Evolutionary conservation across 139 green algal genomes (phyloP).

Genomic region (Penium margaritaceum): DNA sequence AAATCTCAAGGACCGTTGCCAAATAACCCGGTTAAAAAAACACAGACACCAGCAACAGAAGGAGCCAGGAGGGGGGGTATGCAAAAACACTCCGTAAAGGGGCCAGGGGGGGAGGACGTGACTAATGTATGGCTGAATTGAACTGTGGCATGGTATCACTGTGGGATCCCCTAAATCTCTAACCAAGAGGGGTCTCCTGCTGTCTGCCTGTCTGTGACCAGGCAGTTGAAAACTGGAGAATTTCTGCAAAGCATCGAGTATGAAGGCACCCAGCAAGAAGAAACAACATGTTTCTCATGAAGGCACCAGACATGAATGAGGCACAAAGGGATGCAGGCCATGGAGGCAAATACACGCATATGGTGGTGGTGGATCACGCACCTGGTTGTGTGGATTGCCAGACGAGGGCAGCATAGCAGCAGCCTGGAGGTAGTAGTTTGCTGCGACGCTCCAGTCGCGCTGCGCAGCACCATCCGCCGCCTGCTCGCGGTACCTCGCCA

Average conservation of each 20-base stretch:
- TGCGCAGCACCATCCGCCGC: not conserved
- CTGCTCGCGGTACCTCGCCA: conserved; percentile 44
- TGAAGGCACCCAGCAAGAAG: not conserved
- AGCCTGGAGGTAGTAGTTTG: conserved; percentile 44
- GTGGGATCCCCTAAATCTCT: too few species aligned
- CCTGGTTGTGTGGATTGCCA: conserved; percentile 46
- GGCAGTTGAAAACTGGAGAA: not conserved
- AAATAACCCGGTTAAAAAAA: not conserved
- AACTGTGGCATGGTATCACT: too few species aligned
- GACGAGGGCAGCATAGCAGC: conserved; percentile 25
- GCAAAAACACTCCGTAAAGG: too few species aligned
- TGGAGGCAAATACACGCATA: too few species aligned
- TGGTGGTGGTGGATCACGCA: conserved; percentile 12
- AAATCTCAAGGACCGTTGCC: not conserved
- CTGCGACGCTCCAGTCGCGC: conserved; percentile 32
- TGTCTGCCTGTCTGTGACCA: too few species aligned
- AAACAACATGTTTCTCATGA: not conserved
- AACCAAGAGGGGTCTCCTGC: too few species aligned
- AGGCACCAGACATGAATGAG: not conserved
- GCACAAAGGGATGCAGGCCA: not conserved
- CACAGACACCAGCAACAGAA: not conserved
- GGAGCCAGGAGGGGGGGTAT: not conserved
- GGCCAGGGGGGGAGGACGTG: too few species aligned
- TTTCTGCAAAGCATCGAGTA: not conserved
- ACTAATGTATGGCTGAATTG: too few species aligned